Percentiles rank a stretch among this genome's conserved stretches.
Conservation (phyloP, 805 yeast genomes). For the Myxozyma neglecta region DNA sequence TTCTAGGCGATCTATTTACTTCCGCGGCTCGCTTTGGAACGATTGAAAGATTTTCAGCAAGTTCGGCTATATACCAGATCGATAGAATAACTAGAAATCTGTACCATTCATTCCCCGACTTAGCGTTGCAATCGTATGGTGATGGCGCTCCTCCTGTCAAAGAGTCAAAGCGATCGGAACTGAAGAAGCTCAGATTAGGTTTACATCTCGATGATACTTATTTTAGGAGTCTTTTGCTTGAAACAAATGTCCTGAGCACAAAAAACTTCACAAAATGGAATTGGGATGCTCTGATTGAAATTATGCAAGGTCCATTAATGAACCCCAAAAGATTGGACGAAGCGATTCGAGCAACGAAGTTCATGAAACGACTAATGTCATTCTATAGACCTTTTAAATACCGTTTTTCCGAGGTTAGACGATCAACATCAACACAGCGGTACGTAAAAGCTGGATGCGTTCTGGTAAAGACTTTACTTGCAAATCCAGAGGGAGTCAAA, state of each 20-base stretch:
- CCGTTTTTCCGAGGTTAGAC: conserved; percentile 61
- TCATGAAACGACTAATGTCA: conserved; percentile 77
- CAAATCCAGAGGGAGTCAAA: conserved; percentile 63
- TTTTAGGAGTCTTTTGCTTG: conserved; percentile 62
- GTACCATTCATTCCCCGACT: conserved; percentile 24
- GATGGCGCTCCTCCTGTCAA: background rate
- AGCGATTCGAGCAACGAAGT: conserved; percentile 72
- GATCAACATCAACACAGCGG: conserved; percentile 52
- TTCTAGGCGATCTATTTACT: conserved; percentile 36
- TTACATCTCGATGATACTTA: conserved; percentile 60
- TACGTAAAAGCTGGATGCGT: conserved; percentile 75
- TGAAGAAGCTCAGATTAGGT: conserved; percentile 40
- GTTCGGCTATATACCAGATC: conserved; percentile 49
- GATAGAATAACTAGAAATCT: conserved; percentile 44
- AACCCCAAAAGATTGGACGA: conserved; percentile 76
- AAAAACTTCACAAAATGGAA: conserved; percentile 86
- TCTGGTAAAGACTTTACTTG: conserved; percentile 63
- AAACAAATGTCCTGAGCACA: conserved; percentile 70
- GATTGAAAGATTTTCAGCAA: conserved; percentile 37
- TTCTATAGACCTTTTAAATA: conserved; percentile 91
- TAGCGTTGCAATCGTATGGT: conserved; percentile 5
- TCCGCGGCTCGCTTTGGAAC: conserved; percentile 31
- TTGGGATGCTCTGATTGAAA: conserved; percentile 69
- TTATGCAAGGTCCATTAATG: conserved; percentile 82
- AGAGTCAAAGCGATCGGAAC: conserved; percentile 18